Base-by-base conservation (phyloP, 768 basidiomycete species). In the Suillus luteus region DNA sequence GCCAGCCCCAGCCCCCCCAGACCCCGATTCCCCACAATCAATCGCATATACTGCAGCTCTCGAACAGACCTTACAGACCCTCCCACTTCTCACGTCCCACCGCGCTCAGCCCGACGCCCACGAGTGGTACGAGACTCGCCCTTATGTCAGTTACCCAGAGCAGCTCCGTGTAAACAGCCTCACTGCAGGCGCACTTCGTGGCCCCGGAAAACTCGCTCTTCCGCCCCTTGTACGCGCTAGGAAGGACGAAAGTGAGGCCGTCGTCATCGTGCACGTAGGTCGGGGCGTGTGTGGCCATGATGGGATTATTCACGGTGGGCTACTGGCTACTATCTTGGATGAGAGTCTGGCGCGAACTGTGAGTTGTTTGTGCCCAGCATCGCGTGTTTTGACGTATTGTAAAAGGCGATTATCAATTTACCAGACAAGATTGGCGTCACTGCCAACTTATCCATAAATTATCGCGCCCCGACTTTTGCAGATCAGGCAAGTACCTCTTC, bases 371-470 rank as follows among this genome's bases (percentile, higher is more conserved):
- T 19, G n/a, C 41, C 6, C 2, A 12, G 19, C 38, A 40, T 15
- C 40, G 17, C 24, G 11, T 35, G 12, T 51, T 55, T 15, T 66
- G 41, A 52, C 61, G 33, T 57, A 61, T 59, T 5, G 55, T 48
- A 62, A 0, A 61, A 96, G 94, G 95, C 96, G 12, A 84, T 96
- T 48, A 81, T 83, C 57, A 93, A 94, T 71, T 78, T 99, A 0
- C 94, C 95, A 0, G 89, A 92, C 24, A 89, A 91, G 71, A 88
- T 99, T 48, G 96, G 93, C 19, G 96, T 99, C 12, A 99, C 96
- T 0, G 96, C 96, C 2, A 91, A 85, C 49, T 80, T 99, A 49
- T 82, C 82, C 5, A 75, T 98, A 57, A 87, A 88, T 69, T 99
- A 95, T 77, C 87, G 85, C 60, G 90, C 93, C 2, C 96, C 96